Base-by-base conservation (phyloP, 2,329 filamentous ascomycete genomes). In the Claviceps lovelessii region DNA sequence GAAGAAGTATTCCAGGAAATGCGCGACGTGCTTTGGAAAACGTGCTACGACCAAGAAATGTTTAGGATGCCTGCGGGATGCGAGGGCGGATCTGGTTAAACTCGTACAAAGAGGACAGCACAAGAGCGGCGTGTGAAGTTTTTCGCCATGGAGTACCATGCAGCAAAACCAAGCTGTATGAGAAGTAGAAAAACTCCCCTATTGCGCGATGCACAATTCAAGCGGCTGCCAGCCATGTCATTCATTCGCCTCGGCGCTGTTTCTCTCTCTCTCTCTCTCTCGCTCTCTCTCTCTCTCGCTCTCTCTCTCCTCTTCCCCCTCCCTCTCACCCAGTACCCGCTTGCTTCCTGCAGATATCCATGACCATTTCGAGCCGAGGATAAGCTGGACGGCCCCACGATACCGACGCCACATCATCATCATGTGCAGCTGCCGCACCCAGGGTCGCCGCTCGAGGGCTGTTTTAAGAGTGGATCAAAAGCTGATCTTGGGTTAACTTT, bases 1-100 rank as follows among this genome's bases (percentile, higher is more conserved):
- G 84, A 91, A 50, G 80, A 91, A 66, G 87, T 96, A 0, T 93
- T 90, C 5, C 76, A 74, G 55, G 90, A 95, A 70, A 73, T 96
- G 0, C 78, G 83, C 35, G 84, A 91, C 62, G 84, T 94, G 15
- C 68, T 96, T 13, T 96, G 90, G 90, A 83, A 83, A 68, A 95
- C 88, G 1, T 73, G 82, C 71, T 41, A 80, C 49, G 73, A 61
- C 33, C 68, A 80, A 53, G 72, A 73, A 11, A 54, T 70, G 28
- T 91, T 85, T 63, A 76, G 81, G 31, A 73, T 80, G 10, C 88
- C 88, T 0, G 73, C 68, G 49, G 82, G 82, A 0, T 89, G 85
- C 60, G 80, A 81, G 59, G 69, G 37, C 9, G 47, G 56, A 23
- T 31, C 9, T 33, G 35, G 29, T 1, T 58, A 48, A 55, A 51